Conservation (phyloP, 2,329 filamentous ascomycete species). For the Anisogramma anomala region DNA sequence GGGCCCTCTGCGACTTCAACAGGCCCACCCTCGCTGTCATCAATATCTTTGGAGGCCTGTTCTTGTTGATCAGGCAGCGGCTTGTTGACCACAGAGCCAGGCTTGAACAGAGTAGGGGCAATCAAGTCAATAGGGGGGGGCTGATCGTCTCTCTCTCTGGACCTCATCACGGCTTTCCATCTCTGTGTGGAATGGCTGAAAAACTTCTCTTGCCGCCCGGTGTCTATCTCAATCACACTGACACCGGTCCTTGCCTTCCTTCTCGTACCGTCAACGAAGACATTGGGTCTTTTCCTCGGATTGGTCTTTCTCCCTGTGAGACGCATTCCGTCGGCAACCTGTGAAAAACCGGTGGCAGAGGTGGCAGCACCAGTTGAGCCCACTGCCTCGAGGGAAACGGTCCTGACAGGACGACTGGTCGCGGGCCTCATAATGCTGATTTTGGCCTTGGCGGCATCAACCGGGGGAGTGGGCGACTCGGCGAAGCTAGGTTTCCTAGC, state of each 20-base stretch:
- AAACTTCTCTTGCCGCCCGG: constrained; percentile 28
- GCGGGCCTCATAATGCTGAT: no score
- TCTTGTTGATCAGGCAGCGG: constrained; percentile 1
- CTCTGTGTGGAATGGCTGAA: constrained; percentile 28
- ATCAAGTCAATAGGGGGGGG: constrained; percentile 25
- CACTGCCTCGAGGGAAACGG: background rate
- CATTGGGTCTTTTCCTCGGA: constrained; percentile 25
- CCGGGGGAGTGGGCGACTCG: background rate
- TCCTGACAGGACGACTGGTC: background rate
- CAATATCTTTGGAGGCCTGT: background rate
- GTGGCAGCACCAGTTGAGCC: background rate
- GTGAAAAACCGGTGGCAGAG: background rate
- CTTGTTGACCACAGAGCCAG: constrained; percentile 16
- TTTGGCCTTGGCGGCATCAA: no score
- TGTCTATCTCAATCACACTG: constrained; percentile 29
- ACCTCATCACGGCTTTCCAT: constrained; percentile 31
- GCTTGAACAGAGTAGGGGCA: constrained; percentile 16
- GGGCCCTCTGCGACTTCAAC: background rate
- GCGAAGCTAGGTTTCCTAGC: constrained; percentile 18
- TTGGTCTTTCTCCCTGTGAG: constrained; percentile 19
- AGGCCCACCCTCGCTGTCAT: background rate
- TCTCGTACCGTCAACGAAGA: constrained; percentile 34
- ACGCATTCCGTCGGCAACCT: no score
- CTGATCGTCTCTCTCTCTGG: constrained; percentile 32
- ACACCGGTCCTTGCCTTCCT: constrained; percentile 27